Evolutionary conservation across 768 basidiomycete species (phyloP), one percentile per base, ranked within the genome.

Genomic region (Fibroporia radiculosa): DNA sequence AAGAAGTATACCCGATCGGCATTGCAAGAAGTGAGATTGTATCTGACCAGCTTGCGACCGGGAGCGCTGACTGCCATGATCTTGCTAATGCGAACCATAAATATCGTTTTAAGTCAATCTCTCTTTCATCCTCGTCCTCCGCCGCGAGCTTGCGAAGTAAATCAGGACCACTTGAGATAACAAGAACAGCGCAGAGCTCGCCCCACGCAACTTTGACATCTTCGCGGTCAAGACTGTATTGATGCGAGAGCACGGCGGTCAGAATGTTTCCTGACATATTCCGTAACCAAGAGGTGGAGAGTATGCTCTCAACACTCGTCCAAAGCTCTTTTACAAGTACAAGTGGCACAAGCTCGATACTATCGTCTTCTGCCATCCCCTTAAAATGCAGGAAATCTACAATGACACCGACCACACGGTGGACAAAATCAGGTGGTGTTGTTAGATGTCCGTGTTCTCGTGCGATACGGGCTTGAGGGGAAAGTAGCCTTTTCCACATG

Each of bases 401-500:
- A 6, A 80, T 47, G 18, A 69, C 57, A 2, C 57, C 48, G 0
- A 68, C 64, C 2, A 71, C 51, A 35, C 54, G 60, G 13, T 50
- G 57, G 13, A 69, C 61, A 40, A 70, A 62, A 3, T 62, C 53
- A 0, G 68, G 45, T 14, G 64, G 48, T 3, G 67, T 49, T 1
- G 66, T 62, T 11, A 69, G 53, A 50, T 70, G 66, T 1, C 59
- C 60, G 25, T 56, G 56, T 18, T 58, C 66, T 44, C 72, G 67
- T 0, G 68, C 66, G 10, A 73, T 55, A 40, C 72, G 67, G 8
- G 72, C 62, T 33, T 69, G 72, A 14, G 62, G 70, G 20, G 78
- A 68, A n/a, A 84, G 60, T 14, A 84, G 65, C 0, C 73, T 69
- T 48, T 75, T 68, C 82, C 82, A 84, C 1, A 67, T 59, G 33